These are phyloP conservation scores for Fusarium concolor DNA, from an alignment of 2,329 filamentous ascomycete species.

Conservation along the genomic window DNA sequence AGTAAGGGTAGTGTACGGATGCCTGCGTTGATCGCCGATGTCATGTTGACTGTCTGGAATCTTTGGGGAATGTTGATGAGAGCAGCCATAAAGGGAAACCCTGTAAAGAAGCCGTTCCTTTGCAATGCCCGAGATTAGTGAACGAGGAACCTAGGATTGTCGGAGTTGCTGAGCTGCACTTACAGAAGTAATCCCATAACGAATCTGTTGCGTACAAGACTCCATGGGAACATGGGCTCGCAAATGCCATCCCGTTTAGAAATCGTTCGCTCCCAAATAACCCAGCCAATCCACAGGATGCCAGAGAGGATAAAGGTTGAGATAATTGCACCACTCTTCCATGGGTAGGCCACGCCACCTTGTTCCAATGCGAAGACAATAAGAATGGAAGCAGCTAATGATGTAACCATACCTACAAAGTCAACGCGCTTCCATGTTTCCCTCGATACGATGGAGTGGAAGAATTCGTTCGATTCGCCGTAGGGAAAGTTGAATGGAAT, in stretches of 20 bases:
- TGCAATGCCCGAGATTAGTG: background rate
- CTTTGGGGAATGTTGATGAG: constrained; percentile 34
- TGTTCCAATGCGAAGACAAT: constrained; percentile 61
- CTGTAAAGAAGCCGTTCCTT: constrained; percentile 16
- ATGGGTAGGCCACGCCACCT: constrained; percentile 56
- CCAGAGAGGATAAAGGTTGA: constrained; percentile 28
- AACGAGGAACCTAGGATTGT: background rate
- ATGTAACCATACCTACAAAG: constrained; percentile 45
- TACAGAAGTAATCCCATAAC: constrained; percentile 2
- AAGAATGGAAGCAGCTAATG: constrained; percentile 56
- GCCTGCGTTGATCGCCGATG: constrained; percentile 18
- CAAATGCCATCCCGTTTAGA: background rate
- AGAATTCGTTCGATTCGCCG: background rate
- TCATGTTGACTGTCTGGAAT: constrained; percentile 20
- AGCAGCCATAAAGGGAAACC: constrained; percentile 30
- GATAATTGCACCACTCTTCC: constrained; percentile 56
- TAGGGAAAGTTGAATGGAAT: constrained; percentile 14
- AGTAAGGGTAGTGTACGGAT: constrained; percentile 22
- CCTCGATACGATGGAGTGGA: background rate
- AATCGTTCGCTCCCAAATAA: constrained; percentile 18
- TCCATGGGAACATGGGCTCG: constrained; percentile 5
- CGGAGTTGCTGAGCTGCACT: background rate
- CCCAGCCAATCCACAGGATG: constrained; percentile 12
- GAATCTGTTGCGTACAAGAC: background rate
- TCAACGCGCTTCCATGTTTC: constrained; percentile 26